A percentile compares a stretch with the other conserved stretches of the same genome.
These are phyloP conservation scores for Thraustotheca clavata DNA, from an alignment of 352 stramenopile genomes.

Conservation along the genomic window DNA sequence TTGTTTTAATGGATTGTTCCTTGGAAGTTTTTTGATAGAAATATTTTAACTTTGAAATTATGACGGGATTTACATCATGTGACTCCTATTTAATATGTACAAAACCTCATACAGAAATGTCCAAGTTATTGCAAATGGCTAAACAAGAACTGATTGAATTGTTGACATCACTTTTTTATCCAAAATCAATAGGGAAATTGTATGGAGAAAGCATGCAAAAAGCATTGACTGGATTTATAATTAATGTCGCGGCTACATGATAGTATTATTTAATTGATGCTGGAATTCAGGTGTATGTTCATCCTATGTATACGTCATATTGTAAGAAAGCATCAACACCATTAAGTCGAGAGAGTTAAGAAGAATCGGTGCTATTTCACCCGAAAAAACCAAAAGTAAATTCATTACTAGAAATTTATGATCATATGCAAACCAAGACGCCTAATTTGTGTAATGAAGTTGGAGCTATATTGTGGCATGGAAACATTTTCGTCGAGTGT, in stretches of 20 bases:
- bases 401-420: not conserved
- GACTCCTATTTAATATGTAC: not conserved
- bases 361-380: not conserved
- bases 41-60: no score
- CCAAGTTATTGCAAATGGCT: not conserved
- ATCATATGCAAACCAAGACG: not conserved
- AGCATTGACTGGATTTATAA: not conserved
- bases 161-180: not conserved
- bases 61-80: no score
- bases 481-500: not conserved
- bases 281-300: not conserved
- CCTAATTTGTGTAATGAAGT: constrained; percentile 6
- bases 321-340: not conserved
- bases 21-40: no score
- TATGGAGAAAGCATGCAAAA: not conserved
- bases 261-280: not conserved
- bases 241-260: not conserved
- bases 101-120: not conserved
- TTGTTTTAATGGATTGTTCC: no score
- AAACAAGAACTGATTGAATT: not conserved
- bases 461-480: not conserved
- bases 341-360: not conserved
- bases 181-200: not conserved
- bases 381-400: not conserved
- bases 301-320: not conserved